Base-by-base conservation (phyloP, 2,329 filamentous ascomycete species). In the Colletotrichum spaethianum region DNA sequence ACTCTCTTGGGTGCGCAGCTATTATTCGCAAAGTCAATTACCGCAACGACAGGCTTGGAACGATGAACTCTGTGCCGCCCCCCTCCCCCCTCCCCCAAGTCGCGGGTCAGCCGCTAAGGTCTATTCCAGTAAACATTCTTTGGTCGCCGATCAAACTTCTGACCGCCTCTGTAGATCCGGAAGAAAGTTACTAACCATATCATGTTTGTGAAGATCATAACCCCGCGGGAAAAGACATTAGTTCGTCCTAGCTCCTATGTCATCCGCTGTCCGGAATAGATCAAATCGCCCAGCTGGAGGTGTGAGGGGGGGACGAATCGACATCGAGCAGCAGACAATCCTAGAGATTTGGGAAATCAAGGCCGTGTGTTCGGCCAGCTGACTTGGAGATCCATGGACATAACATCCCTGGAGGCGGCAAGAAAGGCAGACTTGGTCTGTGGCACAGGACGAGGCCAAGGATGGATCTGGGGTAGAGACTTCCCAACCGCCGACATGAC, bases 21-120 rank as follows among this genome's bases (percentile, higher is more conserved):
- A 55, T 36, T 50, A 28, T 26, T 33, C 8, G 26, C 28, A 44
- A 72, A 72, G 57, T 62, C 69, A 69, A 69, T 69, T 72, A 18
- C 59, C 23, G 65, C 23, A 42, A 23, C 23, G 31, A 46, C 53
- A 36, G 31, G 42, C 31, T 60, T 40, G 31, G 31, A 12, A 52
- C n/a, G 33, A 42, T 16, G 56, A 52, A 23, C 26, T 28, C 16
- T 61, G 50, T 48, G 57, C 28, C 57, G n/a, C n/a, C n/a, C n/a
- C n/a, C n/a, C n/a, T n/a, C n/a, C n/a, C n/a, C n/a, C n/a, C n/a
- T n/a, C 61, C 57, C 14, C 48, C 26, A 44, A 33, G 12, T 26
- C 62, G 44, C 31, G 56, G 42, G 26, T 42, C 57, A 59, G 28
- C 55, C 42, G 64, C 26, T 48, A 31, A 26, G 31, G 26, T 50